Conservation (phyloP, 2,329 filamentous ascomycete species). For the Aspergillus pseudotamarii region DNA sequence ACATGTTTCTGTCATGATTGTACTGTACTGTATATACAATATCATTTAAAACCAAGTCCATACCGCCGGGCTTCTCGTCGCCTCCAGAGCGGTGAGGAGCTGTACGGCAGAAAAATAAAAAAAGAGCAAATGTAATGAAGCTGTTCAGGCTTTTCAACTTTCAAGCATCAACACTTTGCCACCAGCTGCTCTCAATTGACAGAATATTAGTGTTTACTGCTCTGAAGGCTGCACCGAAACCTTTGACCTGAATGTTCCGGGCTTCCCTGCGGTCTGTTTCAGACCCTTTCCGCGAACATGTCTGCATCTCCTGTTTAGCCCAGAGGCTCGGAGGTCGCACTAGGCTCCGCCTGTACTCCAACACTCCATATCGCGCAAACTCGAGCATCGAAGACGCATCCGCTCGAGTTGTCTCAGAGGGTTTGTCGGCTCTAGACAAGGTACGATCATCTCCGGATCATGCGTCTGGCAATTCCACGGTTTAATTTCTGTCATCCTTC, state of each 20-base stretch:
- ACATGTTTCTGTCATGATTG: background rate
- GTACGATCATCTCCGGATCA: conserved; percentile 1
- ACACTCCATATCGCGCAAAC: conserved; percentile 20
- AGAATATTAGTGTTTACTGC: background rate
- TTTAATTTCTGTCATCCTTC: background rate
- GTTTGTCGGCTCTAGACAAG: conserved; percentile 7
- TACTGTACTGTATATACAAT: background rate
- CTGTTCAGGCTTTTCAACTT: conserved; percentile 5
- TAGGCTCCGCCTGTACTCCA: conserved; percentile 31
- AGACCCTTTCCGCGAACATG: conserved; percentile 38
- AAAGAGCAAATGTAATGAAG: conserved; percentile 4
- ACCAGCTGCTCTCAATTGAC: conserved; percentile 2
- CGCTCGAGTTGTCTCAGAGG: conserved; percentile 1
- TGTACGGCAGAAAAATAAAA: conserved; percentile 21
- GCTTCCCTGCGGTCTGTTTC: conserved; percentile 39
- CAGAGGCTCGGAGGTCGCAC: conserved; percentile 25
- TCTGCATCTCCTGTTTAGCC: conserved; percentile 40
- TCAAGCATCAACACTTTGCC: background rate
- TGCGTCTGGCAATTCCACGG: background rate
- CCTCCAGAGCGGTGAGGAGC: conserved; percentile 15
- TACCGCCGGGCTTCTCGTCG: background rate
- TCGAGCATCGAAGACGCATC: background rate
- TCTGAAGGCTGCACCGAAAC: background rate
- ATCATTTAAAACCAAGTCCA: background rate
- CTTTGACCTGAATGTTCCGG: conserved; percentile 39